These are phyloP conservation scores for Melaleuca alternifolia DNA, from an alignment of 345 rosid genomes.

Conservation along the genomic window DNA sequence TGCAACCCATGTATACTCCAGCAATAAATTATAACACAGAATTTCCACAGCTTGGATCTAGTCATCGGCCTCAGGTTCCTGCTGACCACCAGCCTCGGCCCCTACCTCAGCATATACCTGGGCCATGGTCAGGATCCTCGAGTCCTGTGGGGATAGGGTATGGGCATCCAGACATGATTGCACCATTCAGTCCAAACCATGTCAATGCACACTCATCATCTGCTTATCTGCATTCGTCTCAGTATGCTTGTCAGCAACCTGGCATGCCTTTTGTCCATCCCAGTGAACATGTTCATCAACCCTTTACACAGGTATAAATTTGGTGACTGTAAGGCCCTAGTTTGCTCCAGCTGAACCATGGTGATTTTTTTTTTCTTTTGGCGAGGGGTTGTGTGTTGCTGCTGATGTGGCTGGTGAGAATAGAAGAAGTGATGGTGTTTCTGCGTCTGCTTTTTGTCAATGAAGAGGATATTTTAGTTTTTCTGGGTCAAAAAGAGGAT, in stretches of 20 bases:
- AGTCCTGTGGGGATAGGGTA: slow-evolving; percentile 46
- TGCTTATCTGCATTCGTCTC: slow-evolving; percentile 54
- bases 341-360: neutral
- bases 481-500: neutral
- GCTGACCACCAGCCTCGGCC: slow-evolving; percentile 47
- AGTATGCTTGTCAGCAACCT: slow-evolving; percentile 63
- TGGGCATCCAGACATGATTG: slow-evolving; percentile 68
- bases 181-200: slow-evolving; percentile 51
- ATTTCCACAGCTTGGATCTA: slow-evolving; percentile 70
- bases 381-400: neutral
- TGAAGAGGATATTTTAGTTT: neutral
- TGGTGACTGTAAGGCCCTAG: neutral
- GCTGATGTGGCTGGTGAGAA: neutral
- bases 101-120: slow-evolving; percentile 49
- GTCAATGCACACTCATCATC: slow-evolving; percentile 40
- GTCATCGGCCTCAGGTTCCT: slow-evolving; percentile 49
- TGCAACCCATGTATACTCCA: slow-evolving; percentile 66
- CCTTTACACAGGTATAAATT: slow-evolving; percentile 53
- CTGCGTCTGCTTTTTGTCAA: neutral
- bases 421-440: neutral
- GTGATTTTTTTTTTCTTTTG: neutral
- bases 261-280: slow-evolving; percentile 51
- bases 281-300: slow-evolving; percentile 50
- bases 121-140: slow-evolving; percentile 42
- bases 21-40: slow-evolving; percentile 75